Evolutionary conservation across 345 rosid genomes (phyloP).

Genomic region (Camelina neglecta): DNA sequence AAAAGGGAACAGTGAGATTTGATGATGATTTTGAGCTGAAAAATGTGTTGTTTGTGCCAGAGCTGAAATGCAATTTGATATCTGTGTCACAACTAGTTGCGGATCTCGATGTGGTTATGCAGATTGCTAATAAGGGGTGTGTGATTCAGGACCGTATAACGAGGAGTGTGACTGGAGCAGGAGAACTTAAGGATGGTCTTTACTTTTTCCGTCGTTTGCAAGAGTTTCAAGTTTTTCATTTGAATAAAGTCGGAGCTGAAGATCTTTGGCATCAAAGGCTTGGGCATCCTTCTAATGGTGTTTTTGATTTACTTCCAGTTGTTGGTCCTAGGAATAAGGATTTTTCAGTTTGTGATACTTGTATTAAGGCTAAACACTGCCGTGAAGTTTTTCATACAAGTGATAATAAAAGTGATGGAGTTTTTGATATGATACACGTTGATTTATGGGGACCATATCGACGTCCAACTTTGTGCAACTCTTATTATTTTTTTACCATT

Average conservation of each 20-base stretch:
- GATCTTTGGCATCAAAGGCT: too few species aligned
- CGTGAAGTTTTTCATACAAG: too few species aligned
- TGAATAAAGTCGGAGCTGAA: not conserved
- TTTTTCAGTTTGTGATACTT: too few species aligned
- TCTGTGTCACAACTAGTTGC: not conserved
- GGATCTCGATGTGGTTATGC: not conserved
- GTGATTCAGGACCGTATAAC: constrained; percentile 36
- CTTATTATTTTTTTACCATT: too few species aligned
- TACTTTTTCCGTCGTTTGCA: not conserved
- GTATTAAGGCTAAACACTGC: too few species aligned
- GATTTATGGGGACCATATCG: too few species aligned
- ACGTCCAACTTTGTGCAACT: too few species aligned
- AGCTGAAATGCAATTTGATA: not conserved
- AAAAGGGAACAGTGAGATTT: not conserved
- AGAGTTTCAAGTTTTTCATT: not conserved
- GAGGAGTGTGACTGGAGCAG: constrained; percentile 37
- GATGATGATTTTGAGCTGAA: not conserved
- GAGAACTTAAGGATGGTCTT: not conserved
- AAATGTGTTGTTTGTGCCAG: constrained; percentile 14
- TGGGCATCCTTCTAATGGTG: too few species aligned
- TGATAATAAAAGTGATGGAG: too few species aligned
- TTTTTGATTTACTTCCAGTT: too few species aligned
- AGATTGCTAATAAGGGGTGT: constrained; percentile 10
- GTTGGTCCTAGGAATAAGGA: too few species aligned
- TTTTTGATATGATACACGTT: too few species aligned